Percentiles rank a stretch among this genome's conserved stretches.
Evolutionary conservation across 495 filamentous ascomycete genomes (phyloP).

Genomic region (Opeltia flavorubescens): DNA sequence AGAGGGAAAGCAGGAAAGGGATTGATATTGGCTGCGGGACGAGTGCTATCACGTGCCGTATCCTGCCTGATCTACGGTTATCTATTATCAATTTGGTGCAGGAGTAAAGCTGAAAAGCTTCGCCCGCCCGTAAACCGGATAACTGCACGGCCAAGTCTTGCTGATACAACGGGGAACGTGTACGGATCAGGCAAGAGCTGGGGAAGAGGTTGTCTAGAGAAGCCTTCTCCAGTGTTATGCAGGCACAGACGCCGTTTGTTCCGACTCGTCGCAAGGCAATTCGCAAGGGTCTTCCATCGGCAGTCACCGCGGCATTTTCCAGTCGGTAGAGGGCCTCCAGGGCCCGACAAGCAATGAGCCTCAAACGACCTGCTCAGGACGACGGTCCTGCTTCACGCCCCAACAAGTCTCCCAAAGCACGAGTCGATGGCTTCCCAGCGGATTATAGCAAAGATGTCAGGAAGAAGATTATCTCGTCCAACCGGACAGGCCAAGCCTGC

Average conservation of each 20-base stretch:
- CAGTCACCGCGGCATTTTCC: neutral
- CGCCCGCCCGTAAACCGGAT: no score
- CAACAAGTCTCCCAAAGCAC: slow-evolving; percentile 2
- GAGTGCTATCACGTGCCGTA: neutral
- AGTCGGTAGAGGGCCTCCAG: neutral
- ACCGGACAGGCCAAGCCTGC: slow-evolving; percentile 74
- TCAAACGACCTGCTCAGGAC: neutral
- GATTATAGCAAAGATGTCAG: slow-evolving; percentile 57
- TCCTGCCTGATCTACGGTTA: neutral
- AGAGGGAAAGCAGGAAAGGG: neutral
- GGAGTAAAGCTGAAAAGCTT: neutral
- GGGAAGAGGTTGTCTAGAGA: neutral
- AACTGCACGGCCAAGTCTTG: no score
- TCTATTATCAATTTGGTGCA: neutral
- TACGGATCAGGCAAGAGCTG: neutral
- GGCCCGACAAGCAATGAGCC: neutral
- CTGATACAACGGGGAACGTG: no score
- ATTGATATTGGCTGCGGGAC: neutral
- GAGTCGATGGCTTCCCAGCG: slow-evolving; percentile 24
- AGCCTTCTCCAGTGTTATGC: neutral
- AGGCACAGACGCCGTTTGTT: neutral
- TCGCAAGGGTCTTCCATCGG: neutral
- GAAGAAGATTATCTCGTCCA: slow-evolving; percentile 47
- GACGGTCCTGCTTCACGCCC: neutral
- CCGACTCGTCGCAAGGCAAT: neutral